Evolutionary conservation across 169 alveolate species (phyloP), one percentile per base, ranked within the genome.

Genomic region (Perkinsus olseni): DNA sequence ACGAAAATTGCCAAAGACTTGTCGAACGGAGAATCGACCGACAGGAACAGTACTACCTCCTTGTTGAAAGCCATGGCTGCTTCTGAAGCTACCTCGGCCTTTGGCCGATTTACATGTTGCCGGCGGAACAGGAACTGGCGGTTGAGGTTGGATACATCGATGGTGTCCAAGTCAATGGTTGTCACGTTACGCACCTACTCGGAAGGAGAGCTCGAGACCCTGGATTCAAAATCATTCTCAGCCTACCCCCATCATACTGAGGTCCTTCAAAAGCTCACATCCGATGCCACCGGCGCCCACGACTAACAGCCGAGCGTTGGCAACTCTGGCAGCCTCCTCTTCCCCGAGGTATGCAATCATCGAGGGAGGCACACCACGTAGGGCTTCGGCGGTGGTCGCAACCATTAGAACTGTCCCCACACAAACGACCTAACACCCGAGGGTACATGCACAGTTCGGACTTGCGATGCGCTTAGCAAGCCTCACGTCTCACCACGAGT

Each of bases 241-340:
- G 31, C 31, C 0, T 62, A 62, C 82, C 82, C 82, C 82, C 82
- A 62, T 62, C 82, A 62, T 62, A 24, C 82, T 62, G 8, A 99
- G 97, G 92, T 97, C 96, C 96, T 99, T 99, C 93, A 99, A 95
- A 38, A 99, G 96, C 95, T 99, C 99, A 93, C 99, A 98, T 48
- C 99, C 99, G 91, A 99, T 96, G 13, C 99, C 99, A 4, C 99
- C 99, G 17, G 99, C 99, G 28, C 99, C 99, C n/a, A 98, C 98
- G n/a, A 97, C 98, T 62, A 97, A 95, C 39, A 97, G 95, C 45
- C 95, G 95, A 91, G 82, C 82, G 82, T 62, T 62, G 28, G 82
- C 82, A 13, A 62, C 82, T 62, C 82, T 62, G 36, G 34, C 34
- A 24, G 82, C 82, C 82, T 62, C 82, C 31, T 62, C 82, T 24